Evolutionary conservation across 768 basidiomycete species (phyloP), one percentile per base, ranked within the genome.

Genomic region (Tulasnella calospora): DNA sequence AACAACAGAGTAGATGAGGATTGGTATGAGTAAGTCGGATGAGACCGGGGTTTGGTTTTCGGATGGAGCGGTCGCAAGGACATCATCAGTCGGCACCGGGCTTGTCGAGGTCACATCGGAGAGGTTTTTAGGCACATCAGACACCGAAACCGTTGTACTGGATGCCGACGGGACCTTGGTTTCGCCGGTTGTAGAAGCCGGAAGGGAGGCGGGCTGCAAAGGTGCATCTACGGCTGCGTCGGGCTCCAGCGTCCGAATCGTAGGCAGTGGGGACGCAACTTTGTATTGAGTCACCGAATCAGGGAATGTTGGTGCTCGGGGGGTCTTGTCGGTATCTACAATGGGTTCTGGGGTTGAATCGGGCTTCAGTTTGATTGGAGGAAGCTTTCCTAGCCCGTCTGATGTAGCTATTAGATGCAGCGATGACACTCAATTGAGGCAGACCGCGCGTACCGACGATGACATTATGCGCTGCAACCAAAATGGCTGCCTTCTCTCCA

Each of bases 1-100:
- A 82, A 98, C 96, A 57, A 98, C 94, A 1, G 95, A 90, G 82
- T 92, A 98, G 71, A 98, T 99, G 83, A 98, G 91, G 79, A 99
- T 85, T 0, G 97, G 97, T 21, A 99, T 88, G 51, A 99, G 91
- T 57, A 98, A 88, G 82, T 98, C 97, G 0, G 95, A 94, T 0
- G 92, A 93, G 5, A 93, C 90, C 6, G 89, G 89, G 1, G 89
- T 83, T 77, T 27, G 79, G 67, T 38, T 79, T 36, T 44, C 69
- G 27, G 79, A 30, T 7, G 69, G 44, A 19, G 23, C 7, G 27
- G 44, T 33, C 27, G 77, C 27, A 3, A 73, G n/a, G 10, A 73
- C 70, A 72, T 78, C 69, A 12, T 33, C 36, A 41, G 15, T 35
- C 21, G 71, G 71, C 21, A 36, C 36, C 3, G 71, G 13, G 10